These are phyloP conservation scores for Fraxinus floribunda DNA, from an alignment of 305 asterid genomes.

Conservation along the genomic window DNA sequence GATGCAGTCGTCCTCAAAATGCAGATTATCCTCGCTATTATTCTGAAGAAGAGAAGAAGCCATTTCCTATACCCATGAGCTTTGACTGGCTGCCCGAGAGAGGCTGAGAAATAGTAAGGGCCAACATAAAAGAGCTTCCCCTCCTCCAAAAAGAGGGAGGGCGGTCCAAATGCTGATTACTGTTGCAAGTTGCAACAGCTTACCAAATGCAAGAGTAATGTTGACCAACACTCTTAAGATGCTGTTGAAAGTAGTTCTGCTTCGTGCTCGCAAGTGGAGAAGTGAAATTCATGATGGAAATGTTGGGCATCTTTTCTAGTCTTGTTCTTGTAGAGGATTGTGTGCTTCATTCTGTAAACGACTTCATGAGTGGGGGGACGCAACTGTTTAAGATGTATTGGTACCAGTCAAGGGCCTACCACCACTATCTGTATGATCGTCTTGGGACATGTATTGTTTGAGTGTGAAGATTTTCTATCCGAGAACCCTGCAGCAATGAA, in stretches of 20 bases:
- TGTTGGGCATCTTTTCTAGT: constrained; percentile 81
- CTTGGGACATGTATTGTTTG: constrained; percentile 59
- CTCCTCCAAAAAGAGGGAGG: constrained; percentile 80
- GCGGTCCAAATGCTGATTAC: constrained; percentile 69
- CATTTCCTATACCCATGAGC: constrained; percentile 90
- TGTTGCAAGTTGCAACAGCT: constrained; percentile 45
- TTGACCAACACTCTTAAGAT: constrained; percentile 78
- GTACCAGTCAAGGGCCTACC: constrained; percentile 69
- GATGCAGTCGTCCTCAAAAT: constrained; percentile 66
- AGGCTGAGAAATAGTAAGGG: constrained; percentile 68
- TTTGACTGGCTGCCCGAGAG: constrained; percentile 81
- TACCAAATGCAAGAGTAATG: constrained; percentile 64
- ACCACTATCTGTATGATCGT: constrained; percentile 63
- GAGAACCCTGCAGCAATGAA: constrained; percentile 80
- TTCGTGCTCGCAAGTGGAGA: constrained; percentile 92
- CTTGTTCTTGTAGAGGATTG: constrained; percentile 75
- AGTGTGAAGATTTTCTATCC: constrained; percentile 75
- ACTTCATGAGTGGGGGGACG: constrained; percentile 74
- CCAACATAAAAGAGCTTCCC: constrained; percentile 52
- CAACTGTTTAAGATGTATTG: constrained; percentile 69
- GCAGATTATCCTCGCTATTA: constrained; percentile 83
- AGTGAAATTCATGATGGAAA: constrained; percentile 83
- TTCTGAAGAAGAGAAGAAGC: constrained; percentile 82
- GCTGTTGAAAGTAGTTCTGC: constrained; percentile 84
- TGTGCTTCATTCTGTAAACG: constrained; percentile 66